Evolutionary conservation across 345 rosid species (phyloP).

Genomic region (Syzygium aqueum): DNA sequence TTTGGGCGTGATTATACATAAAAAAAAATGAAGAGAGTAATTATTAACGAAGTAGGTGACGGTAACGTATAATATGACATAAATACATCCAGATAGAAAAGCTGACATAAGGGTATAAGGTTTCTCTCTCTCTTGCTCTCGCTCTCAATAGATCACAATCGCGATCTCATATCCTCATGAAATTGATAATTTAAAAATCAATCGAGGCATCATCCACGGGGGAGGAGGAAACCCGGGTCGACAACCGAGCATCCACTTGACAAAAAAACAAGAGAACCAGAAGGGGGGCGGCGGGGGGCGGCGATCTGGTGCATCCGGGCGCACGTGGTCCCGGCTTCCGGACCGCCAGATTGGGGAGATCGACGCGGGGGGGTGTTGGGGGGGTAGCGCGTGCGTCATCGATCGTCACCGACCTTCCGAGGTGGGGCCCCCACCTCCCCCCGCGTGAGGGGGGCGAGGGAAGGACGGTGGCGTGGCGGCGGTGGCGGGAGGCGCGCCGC

Average conservation of each 20-base stretch:
- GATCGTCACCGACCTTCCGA: background rate
- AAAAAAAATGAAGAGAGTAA: background rate
- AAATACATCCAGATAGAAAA: too few relatives aligned
- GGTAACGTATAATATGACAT: background rate
- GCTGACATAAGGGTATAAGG: too few relatives aligned
- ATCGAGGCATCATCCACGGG: background rate
- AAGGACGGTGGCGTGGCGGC: background rate
- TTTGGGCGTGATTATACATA: background rate
- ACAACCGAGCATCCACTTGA: too few relatives aligned
- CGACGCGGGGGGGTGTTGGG: background rate
- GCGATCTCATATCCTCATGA: background rate
- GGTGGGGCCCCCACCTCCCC: background rate
- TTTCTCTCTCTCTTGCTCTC: too few relatives aligned
- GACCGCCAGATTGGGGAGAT: accelerated
- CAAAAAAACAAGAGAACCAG: background rate
- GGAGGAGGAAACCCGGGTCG: too few relatives aligned
- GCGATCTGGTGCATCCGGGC: background rate
- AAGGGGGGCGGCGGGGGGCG: background rate
- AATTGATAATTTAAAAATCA: background rate
- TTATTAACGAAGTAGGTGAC: background rate
- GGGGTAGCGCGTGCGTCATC: background rate
- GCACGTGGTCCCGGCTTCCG: background rate
- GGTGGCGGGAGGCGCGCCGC: background rate
- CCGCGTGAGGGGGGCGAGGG: too few relatives aligned
- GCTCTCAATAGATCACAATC: background rate